phyloP scores from a whole-genome alignment of 2,329 filamentous ascomycete species.

The Emericellopsis atlantica region DNA sequence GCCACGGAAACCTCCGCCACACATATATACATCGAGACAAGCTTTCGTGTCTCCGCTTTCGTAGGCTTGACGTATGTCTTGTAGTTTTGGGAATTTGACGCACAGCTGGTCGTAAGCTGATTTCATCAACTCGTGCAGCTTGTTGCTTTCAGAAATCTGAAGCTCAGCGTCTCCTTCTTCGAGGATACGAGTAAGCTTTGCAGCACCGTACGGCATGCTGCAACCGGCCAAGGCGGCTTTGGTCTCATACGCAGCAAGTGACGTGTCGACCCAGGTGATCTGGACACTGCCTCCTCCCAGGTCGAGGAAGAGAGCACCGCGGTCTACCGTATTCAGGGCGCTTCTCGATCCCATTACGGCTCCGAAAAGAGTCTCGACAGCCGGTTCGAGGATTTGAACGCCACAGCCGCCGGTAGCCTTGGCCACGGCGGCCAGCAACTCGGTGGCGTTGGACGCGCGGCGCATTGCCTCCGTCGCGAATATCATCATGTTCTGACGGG shows the following conservation, averaged over 20 bases:
- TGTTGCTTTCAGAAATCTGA: constrained; percentile 32
- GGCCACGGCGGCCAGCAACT: constrained; percentile 55
- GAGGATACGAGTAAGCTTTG: constrained; percentile 39
- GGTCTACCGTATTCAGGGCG: constrained; percentile 48
- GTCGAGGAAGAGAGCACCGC: constrained; percentile 69
- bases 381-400: constrained; percentile 62
- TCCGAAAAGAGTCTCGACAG: constrained; percentile 72
- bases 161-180: constrained; percentile 22
- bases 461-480: constrained; percentile 86
- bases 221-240: constrained; percentile 40
- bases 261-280: constrained; percentile 50
- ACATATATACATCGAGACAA: constrained; percentile 66
- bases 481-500: constrained; percentile 51
- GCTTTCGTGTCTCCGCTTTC: constrained; percentile 11
- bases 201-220: constrained; percentile 50
- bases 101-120: constrained; percentile 45
- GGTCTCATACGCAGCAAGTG: constrained; percentile 30
- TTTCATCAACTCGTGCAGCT: constrained; percentile 45
- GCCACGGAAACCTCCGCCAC: constrained; percentile 79
- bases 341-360: constrained; percentile 69
- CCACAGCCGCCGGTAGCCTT: constrained; percentile 47
- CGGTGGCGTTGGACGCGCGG: constrained; percentile 59
- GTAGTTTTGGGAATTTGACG: constrained; percentile 35
- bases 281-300: constrained; percentile 63
- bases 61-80: constrained; percentile 20